Conservation (phyloP, 2,329 filamentous ascomycete species). For the Phaeoacremonium minimum region DNA sequence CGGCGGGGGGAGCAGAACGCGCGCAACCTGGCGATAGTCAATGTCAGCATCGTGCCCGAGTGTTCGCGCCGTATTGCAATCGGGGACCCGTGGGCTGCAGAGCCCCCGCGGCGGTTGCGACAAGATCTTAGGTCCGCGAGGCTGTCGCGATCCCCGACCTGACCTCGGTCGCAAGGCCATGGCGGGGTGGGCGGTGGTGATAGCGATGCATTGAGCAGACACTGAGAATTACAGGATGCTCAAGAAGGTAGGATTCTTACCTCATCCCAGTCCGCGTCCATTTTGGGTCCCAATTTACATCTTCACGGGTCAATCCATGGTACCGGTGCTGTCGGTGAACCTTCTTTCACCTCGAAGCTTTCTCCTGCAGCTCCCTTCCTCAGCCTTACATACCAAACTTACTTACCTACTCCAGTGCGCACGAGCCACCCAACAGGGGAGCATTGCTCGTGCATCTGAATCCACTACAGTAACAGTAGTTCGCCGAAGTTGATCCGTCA, state of each 20-base stretch:
- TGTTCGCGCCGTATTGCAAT: too few relatives aligned
- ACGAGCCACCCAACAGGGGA: too few relatives aligned
- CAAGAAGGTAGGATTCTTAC: slow-evolving; percentile 30
- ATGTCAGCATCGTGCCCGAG: slow-evolving; percentile 8
- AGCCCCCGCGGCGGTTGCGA: too few relatives aligned
- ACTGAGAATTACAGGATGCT: too few relatives aligned
- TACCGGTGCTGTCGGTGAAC: not conserved
- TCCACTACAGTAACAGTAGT: too few relatives aligned
- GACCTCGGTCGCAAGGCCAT: not conserved
- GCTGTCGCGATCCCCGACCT: not conserved
- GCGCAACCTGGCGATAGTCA: slow-evolving; percentile 57
- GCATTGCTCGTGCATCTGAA: too few relatives aligned
- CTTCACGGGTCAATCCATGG: slow-evolving; percentile 4
- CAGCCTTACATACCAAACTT: too few relatives aligned
- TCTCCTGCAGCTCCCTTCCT: too few relatives aligned
- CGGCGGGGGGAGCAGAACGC: slow-evolving; percentile 76
- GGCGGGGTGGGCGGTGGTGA: not conserved
- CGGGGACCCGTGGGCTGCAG: too few relatives aligned
- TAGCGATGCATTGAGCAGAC: not conserved
- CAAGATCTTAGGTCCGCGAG: not conserved
- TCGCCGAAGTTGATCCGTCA: too few relatives aligned
- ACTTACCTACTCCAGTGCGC: too few relatives aligned
- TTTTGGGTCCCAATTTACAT: slow-evolving; percentile 23
- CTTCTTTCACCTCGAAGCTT: not conserved
- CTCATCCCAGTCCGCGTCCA: slow-evolving; percentile 68